Evolutionary conservation across 2,329 filamentous ascomycete species (phyloP).

Genomic region (Didymella keratinophila): DNA sequence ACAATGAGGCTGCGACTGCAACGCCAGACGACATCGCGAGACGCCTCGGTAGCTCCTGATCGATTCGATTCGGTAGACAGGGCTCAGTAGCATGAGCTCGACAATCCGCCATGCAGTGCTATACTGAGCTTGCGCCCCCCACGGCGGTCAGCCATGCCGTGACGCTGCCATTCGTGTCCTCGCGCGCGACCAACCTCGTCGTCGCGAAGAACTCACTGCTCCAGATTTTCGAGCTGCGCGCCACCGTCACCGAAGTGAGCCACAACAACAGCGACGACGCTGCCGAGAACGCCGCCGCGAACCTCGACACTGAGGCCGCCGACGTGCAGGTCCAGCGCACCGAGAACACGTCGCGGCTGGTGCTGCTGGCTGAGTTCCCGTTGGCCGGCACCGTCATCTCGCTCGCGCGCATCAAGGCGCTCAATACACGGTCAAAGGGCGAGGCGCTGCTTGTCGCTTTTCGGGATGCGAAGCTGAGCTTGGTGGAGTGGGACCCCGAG

Average conservation of each 20-base stretch:
- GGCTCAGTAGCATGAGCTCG: not conserved
- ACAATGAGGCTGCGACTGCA: not conserved
- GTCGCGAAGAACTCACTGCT: conserved; percentile 92
- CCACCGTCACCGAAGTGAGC: conserved; percentile 67
- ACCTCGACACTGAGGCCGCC: conserved; percentile 61
- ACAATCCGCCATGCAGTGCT: conserved; percentile 80
- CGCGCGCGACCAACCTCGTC: conserved; percentile 81
- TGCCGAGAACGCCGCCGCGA: conserved; percentile 44
- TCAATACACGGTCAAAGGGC: conserved; percentile 77
- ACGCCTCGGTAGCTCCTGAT: too few relatives aligned
- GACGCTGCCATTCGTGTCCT: conserved; percentile 76
- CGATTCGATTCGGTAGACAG: too few relatives aligned
- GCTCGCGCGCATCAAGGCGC: conserved; percentile 77
- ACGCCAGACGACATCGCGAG: not conserved
- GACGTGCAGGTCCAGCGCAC: conserved; percentile 62
- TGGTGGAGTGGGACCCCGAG: conserved; percentile 92
- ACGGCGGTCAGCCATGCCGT: conserved; percentile 93
- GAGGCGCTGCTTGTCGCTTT: conserved; percentile 85
- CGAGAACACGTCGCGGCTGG: conserved; percentile 76
- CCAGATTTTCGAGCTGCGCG: conserved; percentile 83
- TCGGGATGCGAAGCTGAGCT: conserved; percentile 89
- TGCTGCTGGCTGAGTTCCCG: conserved; percentile 83
- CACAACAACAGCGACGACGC: conserved; percentile 46
- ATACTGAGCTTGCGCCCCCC: conserved; percentile 92
- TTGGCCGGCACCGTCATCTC: conserved; percentile 86